phyloP scores from a whole-genome alignment of 2,329 filamentous ascomycete genomes.

The Acephala macrosclerotiorum region DNA sequence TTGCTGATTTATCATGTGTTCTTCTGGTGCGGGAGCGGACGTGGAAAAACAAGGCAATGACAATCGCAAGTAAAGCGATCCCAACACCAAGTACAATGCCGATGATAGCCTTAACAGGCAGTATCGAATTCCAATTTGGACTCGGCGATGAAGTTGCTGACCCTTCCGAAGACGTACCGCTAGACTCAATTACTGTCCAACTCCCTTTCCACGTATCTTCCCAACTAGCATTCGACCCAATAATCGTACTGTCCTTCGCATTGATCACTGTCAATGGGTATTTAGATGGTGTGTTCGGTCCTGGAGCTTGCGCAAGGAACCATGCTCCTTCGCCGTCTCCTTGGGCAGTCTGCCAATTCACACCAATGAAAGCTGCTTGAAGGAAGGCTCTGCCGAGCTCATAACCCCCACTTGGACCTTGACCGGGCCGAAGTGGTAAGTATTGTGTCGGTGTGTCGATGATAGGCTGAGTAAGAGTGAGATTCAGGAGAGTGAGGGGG shows the following conservation, averaged over 20 bases:
- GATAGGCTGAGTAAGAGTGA: constrained; percentile 27
- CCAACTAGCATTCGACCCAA: constrained; percentile 13
- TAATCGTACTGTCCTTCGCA: constrained; percentile 23
- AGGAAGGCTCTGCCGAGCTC: constrained; percentile 47
- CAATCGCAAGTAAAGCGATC: not conserved
- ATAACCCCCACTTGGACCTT: constrained; percentile 18
- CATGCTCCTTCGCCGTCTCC: constrained; percentile 16
- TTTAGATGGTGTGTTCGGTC: constrained; percentile 32
- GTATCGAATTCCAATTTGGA: not conserved
- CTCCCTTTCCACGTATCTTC: not conserved
- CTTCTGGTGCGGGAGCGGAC: too few relatives aligned
- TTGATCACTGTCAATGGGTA: constrained; percentile 15
- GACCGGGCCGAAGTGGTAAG: constrained; percentile 19
- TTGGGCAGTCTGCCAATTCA: constrained; percentile 37
- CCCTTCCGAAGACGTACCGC: not conserved
- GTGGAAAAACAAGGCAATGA: not conserved
- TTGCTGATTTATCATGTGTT: too few relatives aligned
- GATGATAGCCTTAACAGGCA: not conserved
- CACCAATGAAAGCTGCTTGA: constrained; percentile 47
- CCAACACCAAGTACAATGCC: not conserved
- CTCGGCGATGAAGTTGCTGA: not conserved
- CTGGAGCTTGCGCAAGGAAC: constrained; percentile 44
- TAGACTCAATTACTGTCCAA: not conserved
- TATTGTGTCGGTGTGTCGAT: constrained; percentile 27
- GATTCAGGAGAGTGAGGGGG: constrained; percentile 33